A percentile compares a stretch with the other conserved stretches of the same genome.
Conservation (phyloP, 495 filamentous ascomycete species). For the Parathielavia hyrcaniae region DNA sequence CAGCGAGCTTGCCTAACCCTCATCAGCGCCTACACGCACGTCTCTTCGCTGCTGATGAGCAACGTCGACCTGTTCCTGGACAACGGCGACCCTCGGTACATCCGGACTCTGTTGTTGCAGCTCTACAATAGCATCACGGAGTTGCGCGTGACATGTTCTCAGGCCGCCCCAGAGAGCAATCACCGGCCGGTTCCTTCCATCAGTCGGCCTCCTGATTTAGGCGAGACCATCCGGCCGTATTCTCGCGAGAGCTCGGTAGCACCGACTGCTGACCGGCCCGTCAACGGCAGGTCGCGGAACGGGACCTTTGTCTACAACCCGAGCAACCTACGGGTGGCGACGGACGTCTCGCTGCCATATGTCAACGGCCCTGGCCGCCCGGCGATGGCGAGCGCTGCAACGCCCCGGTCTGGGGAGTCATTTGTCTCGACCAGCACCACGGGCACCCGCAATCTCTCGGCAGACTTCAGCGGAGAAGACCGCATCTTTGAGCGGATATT, state of each 20-base stretch:
- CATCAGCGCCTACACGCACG: conserved; percentile 68
- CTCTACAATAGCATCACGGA: conserved; percentile 78
- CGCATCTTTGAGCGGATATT: conserved; percentile 75
- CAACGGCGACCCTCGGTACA: conserved; percentile 69
- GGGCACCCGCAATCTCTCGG: conserved; percentile 35
- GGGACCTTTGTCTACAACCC: conserved; percentile 59
- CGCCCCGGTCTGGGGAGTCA: conserved; percentile 72
- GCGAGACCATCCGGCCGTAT: conserved; percentile 40
- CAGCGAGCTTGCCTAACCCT: conserved; percentile 61
- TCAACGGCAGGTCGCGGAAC: conserved; percentile 51
- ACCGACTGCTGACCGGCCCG: conserved; percentile 53
- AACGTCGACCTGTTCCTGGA: conserved; percentile 65
- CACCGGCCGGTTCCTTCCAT: conserved; percentile 16
- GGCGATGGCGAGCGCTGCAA: conserved; percentile 50
- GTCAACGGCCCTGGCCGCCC: conserved; percentile 42
- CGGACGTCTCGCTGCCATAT: conserved; percentile 40
- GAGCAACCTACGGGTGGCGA: conserved; percentile 48
- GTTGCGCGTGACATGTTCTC: conserved; percentile 47
- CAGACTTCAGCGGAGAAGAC: conserved; percentile 66
- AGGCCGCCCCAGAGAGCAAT: conserved; percentile 17
- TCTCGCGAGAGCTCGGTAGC: conserved; percentile 52
- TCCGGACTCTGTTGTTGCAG: conserved; percentile 72
- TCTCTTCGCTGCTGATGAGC: conserved; percentile 62
- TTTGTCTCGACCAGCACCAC: conserved; percentile 56
- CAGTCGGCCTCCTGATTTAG: conserved; percentile 28